phyloP scores from a whole-genome alignment of 805 yeast genomes.

The Wickerhamomyces hampshirensis region DNA sequence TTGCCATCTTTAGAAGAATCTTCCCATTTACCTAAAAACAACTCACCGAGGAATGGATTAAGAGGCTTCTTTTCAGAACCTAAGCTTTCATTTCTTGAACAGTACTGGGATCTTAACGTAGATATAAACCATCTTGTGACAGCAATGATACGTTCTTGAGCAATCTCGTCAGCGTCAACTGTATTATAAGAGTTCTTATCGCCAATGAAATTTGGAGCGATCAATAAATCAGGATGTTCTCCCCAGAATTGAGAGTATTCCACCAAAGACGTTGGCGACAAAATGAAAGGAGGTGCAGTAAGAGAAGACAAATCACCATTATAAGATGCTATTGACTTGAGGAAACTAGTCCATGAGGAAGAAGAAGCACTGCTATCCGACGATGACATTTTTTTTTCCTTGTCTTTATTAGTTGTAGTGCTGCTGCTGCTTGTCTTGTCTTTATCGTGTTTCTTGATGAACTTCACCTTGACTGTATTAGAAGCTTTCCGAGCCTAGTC shows the following conservation, averaged over 20 bases:
- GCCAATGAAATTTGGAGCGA: conserved; percentile 60
- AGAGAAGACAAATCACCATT: conserved; percentile 90
- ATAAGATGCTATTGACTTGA: conserved; percentile 86
- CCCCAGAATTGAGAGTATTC: conserved; percentile 97
- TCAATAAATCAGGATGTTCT: conserved; percentile 79
- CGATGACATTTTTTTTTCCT: conserved; percentile 7
- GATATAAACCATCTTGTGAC: conserved; percentile 91
- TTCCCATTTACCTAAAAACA: conserved; percentile 86
- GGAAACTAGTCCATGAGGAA: conserved; percentile 85
- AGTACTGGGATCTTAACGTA: conserved; percentile 88
- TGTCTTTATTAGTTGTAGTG: conserved; percentile 1
- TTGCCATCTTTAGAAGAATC: conserved; percentile 43
- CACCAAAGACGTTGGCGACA: conserved; percentile 81
- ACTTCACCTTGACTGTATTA: not conserved
- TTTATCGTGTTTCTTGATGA: not conserved
- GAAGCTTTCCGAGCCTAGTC: not conserved
- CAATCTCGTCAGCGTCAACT: conserved; percentile 36
- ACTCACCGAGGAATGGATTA: conserved; percentile 94
- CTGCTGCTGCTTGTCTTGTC: conserved; percentile 1
- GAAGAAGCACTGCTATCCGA: conserved; percentile 28
- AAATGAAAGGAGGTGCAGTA: conserved; percentile 96
- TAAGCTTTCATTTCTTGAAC: conserved; percentile 84
- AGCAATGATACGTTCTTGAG: conserved; percentile 65
- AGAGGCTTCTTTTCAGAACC: conserved; percentile 97
- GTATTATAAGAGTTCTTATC: conserved; percentile 21